Base-by-base conservation (phyloP, 306 rosid species). In the Inga laurina region DNA sequence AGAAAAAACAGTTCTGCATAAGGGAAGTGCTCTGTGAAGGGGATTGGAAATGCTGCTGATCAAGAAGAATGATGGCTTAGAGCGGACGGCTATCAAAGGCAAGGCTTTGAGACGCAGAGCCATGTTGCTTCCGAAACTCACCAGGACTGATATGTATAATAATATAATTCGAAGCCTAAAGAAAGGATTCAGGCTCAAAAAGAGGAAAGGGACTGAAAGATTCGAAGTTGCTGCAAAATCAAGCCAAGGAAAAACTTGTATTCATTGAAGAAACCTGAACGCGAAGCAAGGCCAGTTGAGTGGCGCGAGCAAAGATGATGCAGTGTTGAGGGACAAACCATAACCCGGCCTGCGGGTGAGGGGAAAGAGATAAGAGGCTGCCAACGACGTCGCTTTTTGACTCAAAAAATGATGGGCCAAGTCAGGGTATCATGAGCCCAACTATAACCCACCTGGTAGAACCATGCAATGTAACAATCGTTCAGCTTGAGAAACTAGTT, bases 71-170 rank as follows among this genome's bases (percentile, higher is more conserved):
- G 86, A 83, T 34, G 92, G 85, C 19, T 83, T 92, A 2, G 81
- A 18, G 57, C 95, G 95, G 27, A 91, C 82, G 14, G 91, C 64
- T 21, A 84, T 82, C 87, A 88, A 87, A 78, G 98, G 97, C 74
- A 85, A 79, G 45, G 94, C 83, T 86, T 88, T 87, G 49, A 90
- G 87, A 70, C 85, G 79, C 68, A 90, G 62, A 56, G 94, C 82
- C 98, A 93, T 92, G 27, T 54, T 79, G 43, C 56, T 35, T 8
- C n/a, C 15, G 11, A 5, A 19, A 30, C 49, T 10, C 22, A n/a
- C 21, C 3, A 11, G 18, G 15, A 4, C 12, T 35, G 48, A 39
- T 74, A 67, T 12, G 41, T 76, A 18, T 67, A 56, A 71, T 10
- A 18, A 30, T 46, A 19, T 5, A 56, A 35, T 32, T 79, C 30